Conservation (phyloP, 129 eudicot genomes). For the Artemisia tridentata region DNA sequence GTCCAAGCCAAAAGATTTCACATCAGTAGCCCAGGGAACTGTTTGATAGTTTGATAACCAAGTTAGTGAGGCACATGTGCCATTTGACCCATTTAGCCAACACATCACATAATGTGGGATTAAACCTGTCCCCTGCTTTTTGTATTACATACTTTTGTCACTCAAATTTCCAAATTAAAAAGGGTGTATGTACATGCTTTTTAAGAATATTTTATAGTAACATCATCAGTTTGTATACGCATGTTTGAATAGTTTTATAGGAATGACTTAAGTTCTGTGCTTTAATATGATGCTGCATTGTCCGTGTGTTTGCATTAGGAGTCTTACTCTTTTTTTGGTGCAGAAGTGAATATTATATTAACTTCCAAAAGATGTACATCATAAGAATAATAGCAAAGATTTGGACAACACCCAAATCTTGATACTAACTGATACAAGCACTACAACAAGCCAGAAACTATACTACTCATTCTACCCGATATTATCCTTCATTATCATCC, state of each 20-base stretch:
- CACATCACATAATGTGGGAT: conserved; percentile 18
- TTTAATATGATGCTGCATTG: conserved; percentile 18
- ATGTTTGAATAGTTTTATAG: not conserved
- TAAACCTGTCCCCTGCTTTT: conserved; percentile 4
- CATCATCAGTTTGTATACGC: not conserved
- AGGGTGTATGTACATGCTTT: not conserved
- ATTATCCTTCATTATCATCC: no score
- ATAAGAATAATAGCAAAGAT: no score
- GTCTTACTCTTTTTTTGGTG: not conserved
- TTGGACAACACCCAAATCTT: no score
- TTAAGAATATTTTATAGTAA: not conserved
- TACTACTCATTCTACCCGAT: no score
- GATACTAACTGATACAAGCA: no score
- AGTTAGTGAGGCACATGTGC: not conserved
- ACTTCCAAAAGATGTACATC: no score
- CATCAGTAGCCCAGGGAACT: not conserved
- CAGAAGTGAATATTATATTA: no score
- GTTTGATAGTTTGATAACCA: conserved; percentile 22
- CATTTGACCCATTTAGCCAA: conserved; percentile 17
- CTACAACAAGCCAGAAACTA: no score
- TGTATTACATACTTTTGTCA: not conserved
- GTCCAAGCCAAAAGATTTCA: conserved; percentile 8
- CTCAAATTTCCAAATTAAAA: not conserved
- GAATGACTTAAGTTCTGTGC: not conserved
- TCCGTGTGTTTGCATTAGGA: not conserved